A percentile compares a stretch with the other conserved stretches of the same genome.
phyloP scores from a whole-genome alignment of 2,329 filamentous ascomycete species.

The Hysterium pulicare region DNA sequence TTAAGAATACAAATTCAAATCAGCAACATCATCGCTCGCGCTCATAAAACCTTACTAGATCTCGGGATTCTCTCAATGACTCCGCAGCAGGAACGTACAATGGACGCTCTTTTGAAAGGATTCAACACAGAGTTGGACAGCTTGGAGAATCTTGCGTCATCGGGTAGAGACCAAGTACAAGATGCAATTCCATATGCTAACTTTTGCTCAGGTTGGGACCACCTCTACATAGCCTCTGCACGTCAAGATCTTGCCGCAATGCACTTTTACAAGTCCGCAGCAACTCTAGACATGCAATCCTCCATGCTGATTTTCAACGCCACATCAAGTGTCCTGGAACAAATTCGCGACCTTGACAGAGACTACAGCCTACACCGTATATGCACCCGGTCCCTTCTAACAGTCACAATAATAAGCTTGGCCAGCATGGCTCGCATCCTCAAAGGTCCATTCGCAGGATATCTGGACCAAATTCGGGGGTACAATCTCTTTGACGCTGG shows the following conservation, averaged over 20 bases:
- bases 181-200: not conserved
- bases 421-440: constrained; percentile 4
- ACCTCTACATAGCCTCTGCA: constrained; percentile 2
- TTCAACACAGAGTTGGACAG: constrained; percentile 1
- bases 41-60: constrained; percentile 4
- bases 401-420: not conserved
- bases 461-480: constrained; percentile 2
- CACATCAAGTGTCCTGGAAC: constrained; percentile 2
- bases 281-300: constrained; percentile 1
- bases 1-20: constrained; percentile 4
- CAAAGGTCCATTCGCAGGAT: constrained; percentile 5
- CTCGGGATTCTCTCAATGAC: constrained; percentile 1
- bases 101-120: constrained; percentile 6
- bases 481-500: not conserved
- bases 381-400: constrained; percentile 1
- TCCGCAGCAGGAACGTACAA: constrained; percentile 3
- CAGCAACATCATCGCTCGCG: constrained; percentile 2
- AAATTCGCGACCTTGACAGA: constrained; percentile 2
- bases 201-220: constrained; percentile 2
- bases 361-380: not conserved
- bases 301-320: constrained; percentile 5
- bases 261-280: constrained; percentile 5
- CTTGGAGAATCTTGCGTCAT: constrained; percentile 1
- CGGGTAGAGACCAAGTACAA: constrained; percentile 2
- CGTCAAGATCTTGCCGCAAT: constrained; percentile 5